phyloP scores from a whole-genome alignment of 139 green algal genomes.

The Micractinium conductrix region DNA sequence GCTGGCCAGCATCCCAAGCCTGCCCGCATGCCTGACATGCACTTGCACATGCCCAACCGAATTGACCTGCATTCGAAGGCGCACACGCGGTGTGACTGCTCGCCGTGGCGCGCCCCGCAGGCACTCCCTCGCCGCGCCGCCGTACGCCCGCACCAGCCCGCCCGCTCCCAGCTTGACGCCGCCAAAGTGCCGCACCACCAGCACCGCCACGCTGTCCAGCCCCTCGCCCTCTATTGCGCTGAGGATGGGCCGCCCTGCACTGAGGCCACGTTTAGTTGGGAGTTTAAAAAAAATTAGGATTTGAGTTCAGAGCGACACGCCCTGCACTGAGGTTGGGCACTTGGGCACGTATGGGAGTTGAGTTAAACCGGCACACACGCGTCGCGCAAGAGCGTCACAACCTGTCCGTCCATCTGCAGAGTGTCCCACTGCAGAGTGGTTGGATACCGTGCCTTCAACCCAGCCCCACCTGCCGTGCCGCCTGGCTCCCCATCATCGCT shows the following conservation, averaged over 20 bases:
- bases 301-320: no score
- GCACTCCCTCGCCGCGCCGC: slow-evolving; percentile 74
- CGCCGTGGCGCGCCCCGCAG: slow-evolving; percentile 51
- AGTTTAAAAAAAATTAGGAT: no score
- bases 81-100: slow-evolving; percentile 48
- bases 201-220: slow-evolving; percentile 71
- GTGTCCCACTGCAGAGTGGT: no score
- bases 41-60: no score
- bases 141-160: slow-evolving; percentile 85
- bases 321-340: no score
- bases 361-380: no score
- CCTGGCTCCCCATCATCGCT: slow-evolving; percentile 90
- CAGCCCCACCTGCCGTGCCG: slow-evolving; percentile 63
- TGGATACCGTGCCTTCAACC: background rate
- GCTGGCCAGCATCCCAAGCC: no score
- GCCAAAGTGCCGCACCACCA: slow-evolving; percentile 84
- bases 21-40: no score
- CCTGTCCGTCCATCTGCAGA: no score
- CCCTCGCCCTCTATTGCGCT: slow-evolving; percentile 59
- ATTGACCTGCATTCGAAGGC: background rate
- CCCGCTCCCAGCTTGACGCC: slow-evolving; percentile 89
- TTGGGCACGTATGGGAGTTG: no score
- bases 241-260: background rate
- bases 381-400: no score
- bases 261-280: no score